Evolutionary conservation across 805 yeast genomes (phyloP), one percentile per base, ranked within the genome.

Genomic region (Metahyphopichia silvanorum): DNA sequence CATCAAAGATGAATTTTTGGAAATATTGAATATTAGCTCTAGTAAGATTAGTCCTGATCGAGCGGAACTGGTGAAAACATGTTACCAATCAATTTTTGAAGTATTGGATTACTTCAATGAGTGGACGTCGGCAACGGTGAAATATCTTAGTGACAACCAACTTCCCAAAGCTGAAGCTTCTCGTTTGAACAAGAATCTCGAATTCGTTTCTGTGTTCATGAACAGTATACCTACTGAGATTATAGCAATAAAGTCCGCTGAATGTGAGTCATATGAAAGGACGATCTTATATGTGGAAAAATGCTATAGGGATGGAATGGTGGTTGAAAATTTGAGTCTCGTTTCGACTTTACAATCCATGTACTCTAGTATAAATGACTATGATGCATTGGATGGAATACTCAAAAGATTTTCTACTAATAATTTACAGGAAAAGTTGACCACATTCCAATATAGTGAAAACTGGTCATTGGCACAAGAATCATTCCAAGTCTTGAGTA

Each of bases 381-480:
- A 81, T 22, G 99, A 93, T 62, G 80, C 96, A 0, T 66, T 93
- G 20, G 89, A 85, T 51, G 99, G 98, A 15, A 77, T 86, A 4
- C 61, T 89, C 35, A 79, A 85, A 38, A 72, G 72, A 38, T 82
- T 86, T 44, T 78, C 95, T 0, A 73, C 82, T 0, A 75, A 77
- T 25, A 76, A 78, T 42, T 60, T 87, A 27, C 73, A 76, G n/a
- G 89, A 88, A 39, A 85, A 86, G 50, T 71, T 89, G 16, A 66
- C 79, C 5, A 86, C 86, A 37, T 78, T 91, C 33, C 93, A 87
- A 44, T 88, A 85, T 44, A 80, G 86, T 30, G 87, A 85, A 25
- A 82, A 82, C 46, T 88, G 96, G 95, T 71, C 78, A 25, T 72
- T 86, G 46, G 95, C 96, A 0, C 84, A 86, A 40, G 88, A 86